Percentiles rank a stretch among this genome's conserved stretches.
Evolutionary conservation across 2,329 filamentous ascomycete genomes (phyloP).

Genomic region (Ilyonectria mors-panacis): DNA sequence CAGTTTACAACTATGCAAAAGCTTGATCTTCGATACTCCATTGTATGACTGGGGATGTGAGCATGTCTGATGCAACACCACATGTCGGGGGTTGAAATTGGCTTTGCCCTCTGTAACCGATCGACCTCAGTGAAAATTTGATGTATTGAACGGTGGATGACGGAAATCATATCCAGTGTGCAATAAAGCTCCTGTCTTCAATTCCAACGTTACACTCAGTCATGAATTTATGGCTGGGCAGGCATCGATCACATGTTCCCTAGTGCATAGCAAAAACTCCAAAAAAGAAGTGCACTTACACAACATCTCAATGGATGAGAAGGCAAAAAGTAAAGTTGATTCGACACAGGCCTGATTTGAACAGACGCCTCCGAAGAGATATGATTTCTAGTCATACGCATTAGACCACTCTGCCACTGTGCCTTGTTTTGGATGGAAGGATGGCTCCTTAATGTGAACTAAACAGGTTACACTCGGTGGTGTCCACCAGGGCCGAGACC

Average conservation of each 20-base stretch:
- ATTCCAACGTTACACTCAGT: background rate
- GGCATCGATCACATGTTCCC: background rate
- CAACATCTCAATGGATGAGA: background rate
- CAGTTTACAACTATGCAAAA: background rate
- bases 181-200: background rate
- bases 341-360: constrained; percentile 29
- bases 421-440: background rate
- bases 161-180: background rate
- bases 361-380: constrained; percentile 31
- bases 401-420: constrained; percentile 30
- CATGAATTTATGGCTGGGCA: background rate
- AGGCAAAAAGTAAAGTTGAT: background rate
- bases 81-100: background rate
- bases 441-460: background rate
- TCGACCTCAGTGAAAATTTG: background rate
- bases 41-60: background rate
- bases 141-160: background rate
- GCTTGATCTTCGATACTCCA: background rate
- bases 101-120: background rate
- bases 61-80: background rate
- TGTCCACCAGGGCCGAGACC: background rate
- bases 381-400: constrained; percentile 32
- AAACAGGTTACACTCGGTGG: background rate
- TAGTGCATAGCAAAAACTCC: background rate
- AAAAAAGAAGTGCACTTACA: background rate